Conservation (phyloP, 208 protist genomes). For the Balamuthia mandrillaris region DNA sequence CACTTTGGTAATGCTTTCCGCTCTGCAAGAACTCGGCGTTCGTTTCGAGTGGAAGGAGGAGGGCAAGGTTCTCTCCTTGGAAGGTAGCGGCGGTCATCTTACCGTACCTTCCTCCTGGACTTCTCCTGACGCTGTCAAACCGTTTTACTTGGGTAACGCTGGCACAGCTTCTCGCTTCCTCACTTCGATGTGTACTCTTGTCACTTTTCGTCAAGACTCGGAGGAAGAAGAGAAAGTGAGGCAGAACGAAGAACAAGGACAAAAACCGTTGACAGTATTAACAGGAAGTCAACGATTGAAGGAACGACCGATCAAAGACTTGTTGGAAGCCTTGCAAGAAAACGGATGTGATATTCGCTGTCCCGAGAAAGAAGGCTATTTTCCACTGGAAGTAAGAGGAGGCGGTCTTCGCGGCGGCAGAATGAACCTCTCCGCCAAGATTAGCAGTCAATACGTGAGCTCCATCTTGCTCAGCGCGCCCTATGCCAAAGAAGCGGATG, state of each 20-base stretch:
- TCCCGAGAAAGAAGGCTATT: constrained; percentile 47
- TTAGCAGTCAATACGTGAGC: constrained; percentile 72
- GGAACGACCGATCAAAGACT: constrained; percentile 66
- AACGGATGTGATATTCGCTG: constrained; percentile 61
- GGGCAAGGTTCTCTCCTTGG: constrained; percentile 31
- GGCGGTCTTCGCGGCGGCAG: constrained; percentile 59
- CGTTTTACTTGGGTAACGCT: constrained; percentile 73
- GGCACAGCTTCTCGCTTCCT: constrained; percentile 74
- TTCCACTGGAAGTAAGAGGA: constrained; percentile 41
- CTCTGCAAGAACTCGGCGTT: constrained; percentile 39
- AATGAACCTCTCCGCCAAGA: constrained; percentile 60
- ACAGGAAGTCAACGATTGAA: constrained; percentile 68
- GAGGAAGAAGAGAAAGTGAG: background rate
- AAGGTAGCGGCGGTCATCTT: constrained; percentile 50
- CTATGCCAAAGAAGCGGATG: constrained; percentile 59
- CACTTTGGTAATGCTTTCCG: constrained; percentile 67
- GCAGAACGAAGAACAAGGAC: background rate
- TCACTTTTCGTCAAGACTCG: background rate
- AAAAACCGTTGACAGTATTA: constrained; percentile 28
- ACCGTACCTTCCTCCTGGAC: too few species aligned
- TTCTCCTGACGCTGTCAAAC: background rate
- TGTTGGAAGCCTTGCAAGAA: constrained; percentile 58
- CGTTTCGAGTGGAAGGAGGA: constrained; percentile 30
- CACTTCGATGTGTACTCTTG: constrained; percentile 60
- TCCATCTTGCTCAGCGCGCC: constrained; percentile 71